phyloP scores from a whole-genome alignment of 768 basidiomycete genomes.

The Tricholoma hemisulphureum region DNA sequence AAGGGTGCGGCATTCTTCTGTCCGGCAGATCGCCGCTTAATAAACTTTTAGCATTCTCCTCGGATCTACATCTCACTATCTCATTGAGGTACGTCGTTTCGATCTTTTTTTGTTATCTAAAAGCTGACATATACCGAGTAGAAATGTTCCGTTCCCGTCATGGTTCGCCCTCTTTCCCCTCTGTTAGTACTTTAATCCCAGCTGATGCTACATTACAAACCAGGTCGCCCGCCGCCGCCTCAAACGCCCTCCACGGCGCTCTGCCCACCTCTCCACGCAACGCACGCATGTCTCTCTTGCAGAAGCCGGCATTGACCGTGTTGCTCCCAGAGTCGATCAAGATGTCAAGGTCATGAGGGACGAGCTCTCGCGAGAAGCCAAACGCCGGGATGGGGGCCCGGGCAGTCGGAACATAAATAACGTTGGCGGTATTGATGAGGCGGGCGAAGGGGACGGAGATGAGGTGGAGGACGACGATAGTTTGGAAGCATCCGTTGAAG shows the following conservation, averaged over 20 bases:
- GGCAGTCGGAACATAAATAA: constrained; percentile 23
- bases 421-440: constrained; percentile 17
- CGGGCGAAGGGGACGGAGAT: constrained; percentile 26
- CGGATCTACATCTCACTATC: constrained; percentile 93
- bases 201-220: neutral
- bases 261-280: constrained; percentile 78
- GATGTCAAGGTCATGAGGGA: constrained; percentile 81
- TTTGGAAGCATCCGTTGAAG: constrained; percentile 24
- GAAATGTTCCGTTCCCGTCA: constrained; percentile 94
- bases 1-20: constrained; percentile 60
- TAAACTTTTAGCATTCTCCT: constrained; percentile 68
- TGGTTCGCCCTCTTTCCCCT: constrained; percentile 46
- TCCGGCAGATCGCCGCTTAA: neutral
- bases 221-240: constrained; percentile 82
- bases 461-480: constrained; percentile 32
- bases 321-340: constrained; percentile 80
- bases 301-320: constrained; percentile 84
- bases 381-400: constrained; percentile 39
- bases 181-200: neutral
- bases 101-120: constrained; percentile 2
- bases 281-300: constrained; percentile 84
- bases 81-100: constrained; percentile 61
- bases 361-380: constrained; percentile 70
- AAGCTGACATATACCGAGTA: constrained; percentile 24
- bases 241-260: constrained; percentile 79